phyloP scores from a whole-genome alignment of 2,329 filamentous ascomycete genomes.

The Metarhizium album region DNA sequence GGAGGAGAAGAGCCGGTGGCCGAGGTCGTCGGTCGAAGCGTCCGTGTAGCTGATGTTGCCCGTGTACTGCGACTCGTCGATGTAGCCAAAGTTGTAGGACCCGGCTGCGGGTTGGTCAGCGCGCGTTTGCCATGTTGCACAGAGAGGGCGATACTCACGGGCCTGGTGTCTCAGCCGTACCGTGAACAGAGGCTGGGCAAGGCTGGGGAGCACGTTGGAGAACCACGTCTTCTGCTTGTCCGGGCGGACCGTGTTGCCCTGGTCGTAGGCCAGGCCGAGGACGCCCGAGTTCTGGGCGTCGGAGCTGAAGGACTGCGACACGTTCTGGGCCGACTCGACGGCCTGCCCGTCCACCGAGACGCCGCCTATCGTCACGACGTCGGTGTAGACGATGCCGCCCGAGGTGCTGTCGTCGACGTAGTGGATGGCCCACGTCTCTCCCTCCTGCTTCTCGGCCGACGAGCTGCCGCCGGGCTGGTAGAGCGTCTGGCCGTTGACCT shows the following conservation, averaged over 20 bases:
- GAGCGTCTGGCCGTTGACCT: slow-evolving; percentile 28
- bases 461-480: slow-evolving; percentile 28
- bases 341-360: slow-evolving; percentile 29
- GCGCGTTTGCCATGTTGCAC: too few species aligned
- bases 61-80: slow-evolving; percentile 52
- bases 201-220: slow-evolving; percentile 16
- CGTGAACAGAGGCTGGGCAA: slow-evolving; percentile 44
- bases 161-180: slow-evolving; percentile 49
- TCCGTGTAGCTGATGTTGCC: slow-evolving; percentile 52
- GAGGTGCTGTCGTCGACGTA: slow-evolving; percentile 34
- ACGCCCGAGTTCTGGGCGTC: slow-evolving; percentile 31
- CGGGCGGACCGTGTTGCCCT: slow-evolving; percentile 31
- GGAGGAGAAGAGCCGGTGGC: slow-evolving; percentile 47
- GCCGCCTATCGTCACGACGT: slow-evolving; percentile 30
- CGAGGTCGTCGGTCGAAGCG: slow-evolving; percentile 44
- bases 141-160: slow-evolving; percentile 8
- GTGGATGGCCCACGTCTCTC: slow-evolving; percentile 29
- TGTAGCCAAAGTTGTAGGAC: slow-evolving; percentile 62
- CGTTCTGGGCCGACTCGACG: slow-evolving; percentile 30
- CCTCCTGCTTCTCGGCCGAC: slow-evolving; percentile 25
- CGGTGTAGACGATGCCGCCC: slow-evolving; percentile 31
- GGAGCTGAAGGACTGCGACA: slow-evolving; percentile 27
- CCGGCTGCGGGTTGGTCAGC: slow-evolving; percentile 31
- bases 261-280: slow-evolving; percentile 32
- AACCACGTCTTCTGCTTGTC: slow-evolving; percentile 32